Evolutionary conservation across 2,329 filamentous ascomycete species (phyloP), one percentile per base, ranked within the genome.

Genomic region (Paraconiothyrium brasiliense): DNA sequence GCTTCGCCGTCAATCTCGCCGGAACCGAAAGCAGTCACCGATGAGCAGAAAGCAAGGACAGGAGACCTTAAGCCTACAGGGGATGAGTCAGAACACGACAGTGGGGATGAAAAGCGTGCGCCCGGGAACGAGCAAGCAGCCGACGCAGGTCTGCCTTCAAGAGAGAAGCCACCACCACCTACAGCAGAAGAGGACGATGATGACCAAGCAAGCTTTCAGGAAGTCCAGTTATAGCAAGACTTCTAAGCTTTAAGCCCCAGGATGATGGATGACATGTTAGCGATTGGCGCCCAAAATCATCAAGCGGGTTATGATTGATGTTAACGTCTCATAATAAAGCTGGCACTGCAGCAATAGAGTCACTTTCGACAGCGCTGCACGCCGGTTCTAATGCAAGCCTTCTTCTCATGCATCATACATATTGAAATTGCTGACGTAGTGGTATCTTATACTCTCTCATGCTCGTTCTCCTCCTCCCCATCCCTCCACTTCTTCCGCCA

Each of bases 401-500:
- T 27, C 24, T n/a, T 32, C 27, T 34, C 47, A 49, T n/a, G 27
- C 30, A 49, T 24, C 30, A n/a, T 34, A 50, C 48, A 50, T 50
- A n/a, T 9, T 37, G 16, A n/a, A 16, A 50, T 35, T 50, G 48
- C 30, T 50, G 35, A 35, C 35, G 44, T 44, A 50, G 46, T 58
- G 56, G 56, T 58, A 58, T 58, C 46, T 50, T 22, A 43, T 58
- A 44, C 27, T 50, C 47, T 24, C 16, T 48, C 54, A 30, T 49
- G 35, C 34, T 30, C 37, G 10, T 11, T 64, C 41, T 69, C 63
- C n/a, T 64, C 64, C 20, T 72, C 70, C 14, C 67, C 69, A 7
- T 77, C 75, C 60, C 69, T 71, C 70, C 72, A 71, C 59, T 65
- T 72, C 68, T 76, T 77, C 44, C 75, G 71, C 75, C 76, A 78